A percentile compares a stretch with the other conserved stretches of the same genome.
Conservation (phyloP, 345 rosid species). For the Eucalyptus tenuipes region DNA sequence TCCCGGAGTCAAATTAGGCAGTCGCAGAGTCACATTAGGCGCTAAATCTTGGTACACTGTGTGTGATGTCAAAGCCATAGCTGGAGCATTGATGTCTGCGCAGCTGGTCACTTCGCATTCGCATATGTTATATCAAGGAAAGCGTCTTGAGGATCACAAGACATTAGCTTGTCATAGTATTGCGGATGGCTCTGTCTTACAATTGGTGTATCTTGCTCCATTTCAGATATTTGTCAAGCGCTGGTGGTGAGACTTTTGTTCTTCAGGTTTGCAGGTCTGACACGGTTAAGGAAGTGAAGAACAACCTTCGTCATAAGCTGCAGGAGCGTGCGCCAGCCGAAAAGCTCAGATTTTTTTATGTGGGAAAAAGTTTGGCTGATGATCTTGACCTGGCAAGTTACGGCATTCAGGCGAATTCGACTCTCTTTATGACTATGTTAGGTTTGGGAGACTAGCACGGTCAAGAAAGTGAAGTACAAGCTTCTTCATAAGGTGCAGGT, state of each 20-base stretch:
- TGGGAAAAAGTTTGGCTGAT: not conserved
- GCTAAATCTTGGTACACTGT: not conserved
- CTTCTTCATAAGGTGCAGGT: not conserved
- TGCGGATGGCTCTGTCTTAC: not conserved
- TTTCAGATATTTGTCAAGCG: not conserved
- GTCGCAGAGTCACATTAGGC: not conserved
- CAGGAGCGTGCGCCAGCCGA: not conserved
- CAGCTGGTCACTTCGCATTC: rapidly evolving
- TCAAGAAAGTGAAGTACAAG: not conserved
- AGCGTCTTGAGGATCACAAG: not conserved
- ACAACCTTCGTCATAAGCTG: not conserved
- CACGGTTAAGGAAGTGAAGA: not conserved
- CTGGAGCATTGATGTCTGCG: not conserved
- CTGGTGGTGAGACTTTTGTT: not conserved
- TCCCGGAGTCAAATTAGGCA: no score
- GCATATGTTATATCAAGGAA: not conserved
- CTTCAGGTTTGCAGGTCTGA: not conserved
- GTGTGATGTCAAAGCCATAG: not conserved
- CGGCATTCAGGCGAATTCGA: not conserved
- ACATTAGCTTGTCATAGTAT: not conserved
- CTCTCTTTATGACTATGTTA: not conserved
- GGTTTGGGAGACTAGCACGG: not conserved
- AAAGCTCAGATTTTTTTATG: not conserved
- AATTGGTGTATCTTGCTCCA: not conserved
- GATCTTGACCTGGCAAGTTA: not conserved